Percentiles rank a stretch among this genome's conserved stretches.
Evolutionary conservation across 148 eudicot genomes (phyloP).

Genomic region (Vaccinium macrocarpon): DNA sequence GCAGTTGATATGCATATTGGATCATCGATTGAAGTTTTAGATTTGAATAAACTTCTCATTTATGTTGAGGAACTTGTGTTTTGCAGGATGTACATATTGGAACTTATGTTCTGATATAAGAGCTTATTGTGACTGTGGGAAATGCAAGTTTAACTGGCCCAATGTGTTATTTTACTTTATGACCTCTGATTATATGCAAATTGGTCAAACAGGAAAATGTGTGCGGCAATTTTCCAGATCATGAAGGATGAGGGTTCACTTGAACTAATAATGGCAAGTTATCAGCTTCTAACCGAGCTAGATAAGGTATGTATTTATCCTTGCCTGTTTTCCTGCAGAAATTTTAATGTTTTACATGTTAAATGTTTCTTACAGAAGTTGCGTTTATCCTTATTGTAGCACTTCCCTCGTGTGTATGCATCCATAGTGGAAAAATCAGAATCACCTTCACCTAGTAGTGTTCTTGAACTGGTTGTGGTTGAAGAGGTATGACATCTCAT

Average conservation of each 20-base stretch:
- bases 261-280: conserved; percentile 66
- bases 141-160: background rate
- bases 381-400: conserved; percentile 36
- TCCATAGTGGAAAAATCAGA: conserved; percentile 27
- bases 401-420: conserved; percentile 56
- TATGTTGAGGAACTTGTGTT: background rate
- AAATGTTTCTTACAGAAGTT: background rate
- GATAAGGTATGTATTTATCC: conserved; percentile 52
- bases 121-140: background rate
- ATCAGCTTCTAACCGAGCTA: conserved; percentile 64
- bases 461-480: conserved; percentile 42
- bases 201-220: conserved; percentile 60
- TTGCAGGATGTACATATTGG: background rate
- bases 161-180: background rate
- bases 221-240: conserved; percentile 63
- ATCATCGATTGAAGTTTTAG: background rate
- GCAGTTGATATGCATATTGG: background rate
- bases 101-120: background rate
- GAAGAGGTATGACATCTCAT: conserved; percentile 51
- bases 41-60: background rate
- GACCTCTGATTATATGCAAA: conserved; percentile 11
- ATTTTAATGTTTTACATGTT: background rate
- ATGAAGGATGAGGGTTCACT: conserved; percentile 68
- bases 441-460: conserved; percentile 29
- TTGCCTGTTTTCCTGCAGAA: background rate